Percentiles rank a stretch among this genome's conserved stretches.
Conservation (phyloP, 2,329 filamentous ascomycete species). For the Epicoccum sorghinum region DNA sequence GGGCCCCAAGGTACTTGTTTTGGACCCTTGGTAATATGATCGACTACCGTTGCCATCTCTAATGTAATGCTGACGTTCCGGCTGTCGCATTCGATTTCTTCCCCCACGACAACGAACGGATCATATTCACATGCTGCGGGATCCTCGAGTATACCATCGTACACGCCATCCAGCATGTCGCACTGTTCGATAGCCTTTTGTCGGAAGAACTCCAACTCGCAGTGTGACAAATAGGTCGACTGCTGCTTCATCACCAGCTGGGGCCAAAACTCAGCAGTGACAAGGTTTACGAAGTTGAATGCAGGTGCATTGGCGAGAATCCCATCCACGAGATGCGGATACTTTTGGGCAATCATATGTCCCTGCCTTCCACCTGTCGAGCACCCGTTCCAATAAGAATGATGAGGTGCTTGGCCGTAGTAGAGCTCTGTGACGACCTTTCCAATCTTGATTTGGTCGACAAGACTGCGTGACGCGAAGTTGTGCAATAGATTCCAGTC, state of each 20-base stretch:
- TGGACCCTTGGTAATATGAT: constrained; percentile 26
- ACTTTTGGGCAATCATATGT: constrained; percentile 41
- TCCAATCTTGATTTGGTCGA: constrained; percentile 44
- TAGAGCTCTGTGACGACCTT: constrained; percentile 43
- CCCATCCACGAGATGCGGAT: constrained; percentile 41
- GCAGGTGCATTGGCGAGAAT: constrained; percentile 45
- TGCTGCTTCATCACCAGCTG: constrained; percentile 38
- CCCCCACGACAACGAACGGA: constrained; percentile 17
- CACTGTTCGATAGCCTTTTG: constrained; percentile 30
- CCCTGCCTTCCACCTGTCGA: constrained; percentile 46
- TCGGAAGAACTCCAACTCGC: constrained; percentile 36
- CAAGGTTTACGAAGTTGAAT: constrained; percentile 29
- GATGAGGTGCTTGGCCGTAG: constrained; percentile 40
- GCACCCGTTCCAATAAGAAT: constrained; percentile 46
- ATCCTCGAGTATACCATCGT: constrained; percentile 44
- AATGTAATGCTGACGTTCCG: constrained; percentile 23
- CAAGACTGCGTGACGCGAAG: constrained; percentile 46
- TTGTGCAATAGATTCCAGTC: constrained; percentile 45
- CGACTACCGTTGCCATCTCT: constrained; percentile 29
- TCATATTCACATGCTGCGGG: constrained; percentile 35
- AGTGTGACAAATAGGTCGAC: constrained; percentile 29
- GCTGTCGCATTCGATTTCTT: constrained; percentile 29
- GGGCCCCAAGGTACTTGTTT: constrained; percentile 13
- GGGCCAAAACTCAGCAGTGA: constrained; percentile 31
- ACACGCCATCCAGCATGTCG: constrained; percentile 34